Base-by-base conservation (phyloP, 2,329 filamentous ascomycete species). In the Alternaria arborescens region DNA sequence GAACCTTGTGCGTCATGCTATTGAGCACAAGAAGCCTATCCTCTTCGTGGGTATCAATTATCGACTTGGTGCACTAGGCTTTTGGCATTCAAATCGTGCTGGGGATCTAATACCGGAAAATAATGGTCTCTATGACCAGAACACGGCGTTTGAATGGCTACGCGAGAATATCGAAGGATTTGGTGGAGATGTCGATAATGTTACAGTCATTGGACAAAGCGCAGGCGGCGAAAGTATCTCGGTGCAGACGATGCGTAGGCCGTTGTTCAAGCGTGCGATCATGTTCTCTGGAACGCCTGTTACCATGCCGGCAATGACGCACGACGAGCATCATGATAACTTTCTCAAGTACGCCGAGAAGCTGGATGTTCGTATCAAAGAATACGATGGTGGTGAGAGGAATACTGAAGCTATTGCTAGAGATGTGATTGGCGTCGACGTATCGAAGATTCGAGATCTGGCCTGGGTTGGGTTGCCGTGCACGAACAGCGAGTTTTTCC, bases 51-150 rank as follows among this genome's bases (percentile, higher is more conserved):
- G 54, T 1, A 48, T 67, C 14, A 68, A 67, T 53, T 76, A 76
- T 46, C 71, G 73, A 4, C 68, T 76, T 14, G 69, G 66, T 14
- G 52, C 69, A 0, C 61, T 72, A 3, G 73, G 73, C 0, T 73
- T 71, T 54, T 47, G 85, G 47, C 82, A 82, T 6, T 84, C 83
- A 0, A 67, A 77, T n/a, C 70, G 76, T 8, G 78, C 78, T 1
- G 81, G 79, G 4, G 24, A 38, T 16, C 50, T 67, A 5, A 64
- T 72, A 51, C 64, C 65, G 4, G 62, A 69, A 10, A 76, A 76
- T 48, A 75, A 74, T 42, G 69, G 71, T 5, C 65, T 77, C 1
- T 55, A 70, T 16, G 75, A 77, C 52, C 77, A 80, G 54, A 68
- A 67, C 30, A 68, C 71, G 3, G 79, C 78, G 4, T 67, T 80